A percentile compares a stretch with the other conserved stretches of the same genome.
These are phyloP conservation scores for Cyberlindnera euphorbiiphila DNA, from an alignment of 805 yeast species.

Conservation along the genomic window DNA sequence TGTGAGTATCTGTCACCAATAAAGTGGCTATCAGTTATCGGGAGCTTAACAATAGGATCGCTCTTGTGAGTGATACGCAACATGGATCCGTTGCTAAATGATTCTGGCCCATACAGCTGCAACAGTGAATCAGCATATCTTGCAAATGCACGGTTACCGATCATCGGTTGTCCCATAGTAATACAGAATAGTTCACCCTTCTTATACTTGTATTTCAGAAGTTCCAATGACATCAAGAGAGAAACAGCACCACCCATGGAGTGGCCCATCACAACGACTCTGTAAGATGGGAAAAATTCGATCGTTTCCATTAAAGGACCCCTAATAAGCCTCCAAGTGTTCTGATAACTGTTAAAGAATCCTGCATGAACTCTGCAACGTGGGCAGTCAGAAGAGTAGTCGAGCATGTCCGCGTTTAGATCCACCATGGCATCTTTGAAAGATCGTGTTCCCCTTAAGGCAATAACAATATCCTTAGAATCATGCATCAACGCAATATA, in stretches of 20 bases:
- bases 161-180: conserved; percentile 29
- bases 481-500: conserved; percentile 23
- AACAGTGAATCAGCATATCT: conserved; percentile 15
- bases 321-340: conserved; percentile 14
- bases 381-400: conserved; percentile 13
- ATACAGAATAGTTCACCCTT: conserved; percentile 2
- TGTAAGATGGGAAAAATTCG: conserved; percentile 7
- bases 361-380: conserved; percentile 26
- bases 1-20: conserved; percentile 20
- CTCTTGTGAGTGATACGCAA: conserved; percentile 24
- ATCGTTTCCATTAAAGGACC: background rate
- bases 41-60: conserved; percentile 28
- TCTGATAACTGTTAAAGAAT: conserved; percentile 15
- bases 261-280: conserved; percentile 24
- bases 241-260: conserved; percentile 29
- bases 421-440: conserved; percentile 27
- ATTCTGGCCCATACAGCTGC: background rate
- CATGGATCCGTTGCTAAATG: conserved; percentile 8
- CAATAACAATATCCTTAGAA: conserved; percentile 12
- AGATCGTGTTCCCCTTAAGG: conserved; percentile 26
- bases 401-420: conserved; percentile 25
- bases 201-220: conserved; percentile 5
- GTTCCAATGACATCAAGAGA: conserved; percentile 14
- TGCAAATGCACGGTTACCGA: conserved; percentile 22
- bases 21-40: conserved; percentile 17